Evolutionary conservation across 129 eudicot species (phyloP).

Genomic region (Dittrichia graveolens): DNA sequence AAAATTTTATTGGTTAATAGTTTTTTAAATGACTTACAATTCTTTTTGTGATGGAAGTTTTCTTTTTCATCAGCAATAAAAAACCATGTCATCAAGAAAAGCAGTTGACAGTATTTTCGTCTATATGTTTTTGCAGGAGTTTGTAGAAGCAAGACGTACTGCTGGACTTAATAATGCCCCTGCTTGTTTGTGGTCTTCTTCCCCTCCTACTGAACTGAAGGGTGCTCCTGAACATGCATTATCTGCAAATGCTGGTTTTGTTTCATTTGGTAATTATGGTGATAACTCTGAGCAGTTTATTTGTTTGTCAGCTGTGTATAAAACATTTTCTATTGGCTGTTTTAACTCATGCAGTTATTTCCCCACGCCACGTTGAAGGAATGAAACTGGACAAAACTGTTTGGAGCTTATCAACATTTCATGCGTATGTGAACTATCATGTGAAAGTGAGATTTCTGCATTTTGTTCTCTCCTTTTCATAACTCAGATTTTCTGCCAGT

Average conservation of each 20-base stretch:
- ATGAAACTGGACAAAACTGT: slow-evolving; percentile 89
- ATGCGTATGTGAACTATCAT: slow-evolving; percentile 92
- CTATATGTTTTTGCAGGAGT: slow-evolving; percentile 55
- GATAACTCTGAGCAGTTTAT: neutral
- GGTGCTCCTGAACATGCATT: slow-evolving; percentile 67
- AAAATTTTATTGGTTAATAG: too few relatives aligned
- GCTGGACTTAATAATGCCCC: slow-evolving; percentile 87
- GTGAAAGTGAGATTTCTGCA: slow-evolving; percentile 67
- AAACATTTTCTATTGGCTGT: slow-evolving; percentile 13
- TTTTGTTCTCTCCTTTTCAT: neutral
- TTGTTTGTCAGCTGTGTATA: neutral
- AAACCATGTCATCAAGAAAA: too few relatives aligned
- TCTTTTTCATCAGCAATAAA: too few relatives aligned
- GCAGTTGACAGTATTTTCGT: too few relatives aligned
- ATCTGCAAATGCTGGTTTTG: slow-evolving; percentile 91
- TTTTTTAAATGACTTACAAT: too few relatives aligned
- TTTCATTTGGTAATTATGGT: slow-evolving; percentile 69
- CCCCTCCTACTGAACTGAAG: slow-evolving; percentile 81
- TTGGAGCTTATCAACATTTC: slow-evolving; percentile 90
- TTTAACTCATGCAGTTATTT: slow-evolving; percentile 57
- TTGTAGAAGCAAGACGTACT: slow-evolving; percentile 81
- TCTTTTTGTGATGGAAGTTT: too few relatives aligned
- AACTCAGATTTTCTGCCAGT: neutral
- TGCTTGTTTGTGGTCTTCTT: slow-evolving; percentile 76
- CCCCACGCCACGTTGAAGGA: slow-evolving; percentile 89